Percentiles rank a stretch among this genome's conserved stretches.
Evolutionary conservation across 2,329 filamentous ascomycete genomes (phyloP).

Genomic region (Epichloe aotearoae): DNA sequence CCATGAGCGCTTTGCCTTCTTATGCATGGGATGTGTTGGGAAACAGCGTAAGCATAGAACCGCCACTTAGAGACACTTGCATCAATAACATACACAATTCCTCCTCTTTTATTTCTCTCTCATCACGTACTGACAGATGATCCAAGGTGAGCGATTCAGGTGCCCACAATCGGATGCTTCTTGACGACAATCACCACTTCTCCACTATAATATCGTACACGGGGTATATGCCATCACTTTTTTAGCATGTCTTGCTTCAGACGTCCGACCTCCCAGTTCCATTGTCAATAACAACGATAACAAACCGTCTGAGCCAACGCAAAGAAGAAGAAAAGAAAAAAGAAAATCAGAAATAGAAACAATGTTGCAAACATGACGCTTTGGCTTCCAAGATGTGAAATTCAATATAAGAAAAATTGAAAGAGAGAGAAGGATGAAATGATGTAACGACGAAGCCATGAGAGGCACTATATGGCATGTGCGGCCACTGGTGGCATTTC

Average conservation of each 20-base stretch:
- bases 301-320: background rate
- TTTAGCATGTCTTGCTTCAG: background rate
- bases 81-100: no score
- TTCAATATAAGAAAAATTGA: background rate
- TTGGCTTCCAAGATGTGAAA: background rate
- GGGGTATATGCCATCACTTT: background rate
- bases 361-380: background rate
- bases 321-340: background rate
- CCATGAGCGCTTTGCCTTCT: no score
- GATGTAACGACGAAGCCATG: no score
- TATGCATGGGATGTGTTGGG: no score
- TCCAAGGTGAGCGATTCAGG: no score
- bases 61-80: no score
- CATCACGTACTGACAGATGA: no score
- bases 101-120: no score
- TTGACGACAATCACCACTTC: no score
- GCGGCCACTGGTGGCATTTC: conserved; percentile 11
- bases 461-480: conserved; percentile 11
- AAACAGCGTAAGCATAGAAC: no score
- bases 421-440: background rate
- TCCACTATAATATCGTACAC: background rate
- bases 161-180: no score
- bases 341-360: background rate
- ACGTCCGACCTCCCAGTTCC: background rate
- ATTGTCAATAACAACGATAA: background rate